These are phyloP conservation scores for Heteromeles arbutifolia DNA, from an alignment of 306 rosid species.

Conservation along the genomic window DNA sequence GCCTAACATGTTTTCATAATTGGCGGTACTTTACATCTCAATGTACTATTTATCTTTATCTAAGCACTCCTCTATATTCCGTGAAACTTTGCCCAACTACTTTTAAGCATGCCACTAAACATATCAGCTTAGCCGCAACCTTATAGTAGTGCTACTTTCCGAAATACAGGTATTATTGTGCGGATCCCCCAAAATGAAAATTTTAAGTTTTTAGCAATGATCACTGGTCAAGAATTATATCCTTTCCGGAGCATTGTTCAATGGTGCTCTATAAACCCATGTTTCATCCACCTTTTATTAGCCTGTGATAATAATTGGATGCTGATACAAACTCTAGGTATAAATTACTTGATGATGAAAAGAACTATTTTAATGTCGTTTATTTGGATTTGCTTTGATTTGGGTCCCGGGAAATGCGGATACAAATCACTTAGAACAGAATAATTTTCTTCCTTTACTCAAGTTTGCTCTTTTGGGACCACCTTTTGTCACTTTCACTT, in stretches of 20 bases:
- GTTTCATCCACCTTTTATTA: neutral
- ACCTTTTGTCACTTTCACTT: neutral
- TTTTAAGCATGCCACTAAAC: conserved; percentile 20
- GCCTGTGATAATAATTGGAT: conserved; percentile 1
- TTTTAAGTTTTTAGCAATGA: conserved; percentile 24
- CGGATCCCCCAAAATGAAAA: conserved; percentile 40
- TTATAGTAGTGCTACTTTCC: conserved; percentile 17
- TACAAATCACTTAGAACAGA: neutral
- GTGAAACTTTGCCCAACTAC: conserved; percentile 2
- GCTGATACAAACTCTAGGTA: neutral
- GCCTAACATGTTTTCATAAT: conserved; percentile 53
- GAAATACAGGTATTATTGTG: conserved; percentile 9
- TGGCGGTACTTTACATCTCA: conserved; percentile 43
- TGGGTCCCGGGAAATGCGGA: neutral
- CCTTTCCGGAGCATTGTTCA: neutral
- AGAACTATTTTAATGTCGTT: neutral
- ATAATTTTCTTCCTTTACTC: neutral
- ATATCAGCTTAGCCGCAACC: neutral
- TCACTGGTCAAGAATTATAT: conserved; percentile 1
- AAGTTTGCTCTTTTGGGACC: neutral
- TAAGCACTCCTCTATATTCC: conserved; percentile 28
- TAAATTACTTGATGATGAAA: neutral
- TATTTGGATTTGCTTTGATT: neutral
- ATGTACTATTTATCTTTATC: conserved; percentile 36
- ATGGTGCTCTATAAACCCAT: neutral